These are phyloP conservation scores for Neurospora sp. DNA, from an alignment of 2,329 filamentous ascomycete genomes.

Conservation along the genomic window DNA sequence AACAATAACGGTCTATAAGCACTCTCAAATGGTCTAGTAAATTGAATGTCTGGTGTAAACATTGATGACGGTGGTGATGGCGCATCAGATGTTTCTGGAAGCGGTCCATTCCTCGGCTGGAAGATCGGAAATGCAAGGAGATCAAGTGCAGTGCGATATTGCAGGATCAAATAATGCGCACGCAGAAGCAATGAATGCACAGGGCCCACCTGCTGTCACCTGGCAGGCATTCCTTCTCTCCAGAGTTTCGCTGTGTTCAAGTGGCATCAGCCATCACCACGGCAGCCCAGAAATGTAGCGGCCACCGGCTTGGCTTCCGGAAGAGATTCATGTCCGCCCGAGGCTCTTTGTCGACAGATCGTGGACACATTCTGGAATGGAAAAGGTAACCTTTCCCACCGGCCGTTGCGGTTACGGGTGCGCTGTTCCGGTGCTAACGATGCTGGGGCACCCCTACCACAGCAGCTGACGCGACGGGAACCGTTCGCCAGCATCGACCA, in stretches of 20 bases:
- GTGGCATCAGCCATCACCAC: neutral
- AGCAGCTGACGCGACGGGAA: neutral
- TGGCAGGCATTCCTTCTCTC: neutral
- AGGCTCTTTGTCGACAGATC: neutral
- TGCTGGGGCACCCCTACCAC: neutral
- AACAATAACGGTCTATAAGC: neutral
- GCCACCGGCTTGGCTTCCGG: neutral
- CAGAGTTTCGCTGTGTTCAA: neutral
- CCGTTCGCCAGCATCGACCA: neutral
- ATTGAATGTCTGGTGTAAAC: neutral
- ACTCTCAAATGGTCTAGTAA: neutral
- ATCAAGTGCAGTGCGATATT: neutral
- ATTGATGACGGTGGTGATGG: neutral
- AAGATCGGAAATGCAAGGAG: neutral
- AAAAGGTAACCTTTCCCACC: neutral
- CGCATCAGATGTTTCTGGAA: neutral
- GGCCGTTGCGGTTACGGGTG: neutral
- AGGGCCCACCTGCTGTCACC: neutral
- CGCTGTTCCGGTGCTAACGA: neutral
- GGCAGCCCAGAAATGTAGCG: neutral
- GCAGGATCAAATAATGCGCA: neutral
- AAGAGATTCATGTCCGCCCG: neutral
- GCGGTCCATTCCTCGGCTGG: neutral
- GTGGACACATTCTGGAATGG: neutral
- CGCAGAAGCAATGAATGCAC: neutral